Conservation (phyloP, 768 basidiomycete species). For the Collybia sordida region DNA sequence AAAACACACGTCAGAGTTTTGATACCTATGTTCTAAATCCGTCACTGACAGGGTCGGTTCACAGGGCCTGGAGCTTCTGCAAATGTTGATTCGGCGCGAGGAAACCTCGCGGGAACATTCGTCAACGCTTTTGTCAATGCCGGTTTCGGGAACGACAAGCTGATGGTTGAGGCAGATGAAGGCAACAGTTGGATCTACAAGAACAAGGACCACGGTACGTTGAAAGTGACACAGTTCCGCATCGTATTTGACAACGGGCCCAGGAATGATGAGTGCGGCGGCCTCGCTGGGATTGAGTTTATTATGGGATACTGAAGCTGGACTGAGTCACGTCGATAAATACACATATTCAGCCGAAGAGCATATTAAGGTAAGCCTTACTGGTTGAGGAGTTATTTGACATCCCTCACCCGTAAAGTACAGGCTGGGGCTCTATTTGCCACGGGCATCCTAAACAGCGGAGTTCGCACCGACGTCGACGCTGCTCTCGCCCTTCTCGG, state of each 20-base stretch:
- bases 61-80: conserved; percentile 65
- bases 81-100: conserved; percentile 90
- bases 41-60: not conserved
- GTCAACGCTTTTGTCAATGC: conserved; percentile 99
- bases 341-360: conserved; percentile 97
- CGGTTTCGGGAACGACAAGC: conserved; percentile 97
- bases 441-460: conserved; percentile 87
- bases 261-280: conserved; percentile 95
- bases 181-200: conserved; percentile 99
- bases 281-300: conserved; percentile 92
- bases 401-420: not conserved
- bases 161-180: conserved; percentile 96
- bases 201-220: conserved; percentile 94
- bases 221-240: not conserved
- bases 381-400: not conserved
- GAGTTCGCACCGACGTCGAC: conserved; percentile 90
- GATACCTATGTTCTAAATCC: not conserved
- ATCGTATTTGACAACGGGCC: not conserved
- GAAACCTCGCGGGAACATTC: conserved; percentile 94
- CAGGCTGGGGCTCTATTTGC: conserved; percentile 93
- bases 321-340: conserved; percentile 93
- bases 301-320: conserved; percentile 95
- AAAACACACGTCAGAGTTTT: conserved; percentile 68
- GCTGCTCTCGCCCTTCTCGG: conserved; percentile 87
- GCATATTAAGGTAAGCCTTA: conserved; percentile 73